Percentiles rank a stretch among this genome's conserved stretches.
Evolutionary conservation across 2,329 filamentous ascomycete genomes (phyloP).

Genomic region (Monosporascus sp.): DNA sequence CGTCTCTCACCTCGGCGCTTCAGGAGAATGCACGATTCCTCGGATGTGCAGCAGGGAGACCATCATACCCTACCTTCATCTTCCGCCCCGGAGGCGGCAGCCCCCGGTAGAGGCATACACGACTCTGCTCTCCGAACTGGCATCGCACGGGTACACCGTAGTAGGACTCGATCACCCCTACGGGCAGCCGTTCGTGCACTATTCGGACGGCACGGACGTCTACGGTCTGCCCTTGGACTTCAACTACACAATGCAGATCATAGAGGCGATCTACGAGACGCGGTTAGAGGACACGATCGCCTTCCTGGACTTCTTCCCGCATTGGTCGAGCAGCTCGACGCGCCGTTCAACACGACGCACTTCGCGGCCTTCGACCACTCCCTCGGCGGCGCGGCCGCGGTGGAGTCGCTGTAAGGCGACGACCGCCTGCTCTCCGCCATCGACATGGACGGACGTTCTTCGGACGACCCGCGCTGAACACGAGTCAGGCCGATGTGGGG

Average conservation of each 20-base stretch:
- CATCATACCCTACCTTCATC: conserved; percentile 11
- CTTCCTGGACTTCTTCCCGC: conserved; percentile 12
- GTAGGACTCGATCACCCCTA: conserved; percentile 22
- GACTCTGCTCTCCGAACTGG: conserved; percentile 14
- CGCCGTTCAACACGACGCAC: conserved; percentile 11
- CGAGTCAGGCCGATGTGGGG: conserved; percentile 10
- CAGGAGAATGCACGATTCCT: conserved; percentile 1
- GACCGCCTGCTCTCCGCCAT: conserved; percentile 11
- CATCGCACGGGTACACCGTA: conserved; percentile 18
- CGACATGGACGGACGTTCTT: conserved; percentile 16
- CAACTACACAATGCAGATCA: not conserved
- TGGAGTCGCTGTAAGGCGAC: conserved; percentile 10
- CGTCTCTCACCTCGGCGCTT: conserved; percentile 1
- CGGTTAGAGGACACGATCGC: conserved; percentile 13
- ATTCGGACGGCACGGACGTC: conserved; percentile 21
- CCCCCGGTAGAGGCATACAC: conserved; percentile 14
- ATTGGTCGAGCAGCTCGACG: conserved; percentile 5
- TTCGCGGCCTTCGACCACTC: conserved; percentile 17
- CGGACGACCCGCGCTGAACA: conserved; percentile 5
- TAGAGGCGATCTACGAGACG: conserved; percentile 8
- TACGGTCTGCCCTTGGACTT: conserved; percentile 10
- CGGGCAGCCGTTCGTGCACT: conserved; percentile 23
- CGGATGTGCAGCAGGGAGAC: not conserved
- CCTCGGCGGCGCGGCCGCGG: conserved; percentile 15
- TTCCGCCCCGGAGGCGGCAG: conserved; percentile 15